Evolutionary conservation across 2,329 filamentous ascomycete species (phyloP).

Genomic region (Talaromyces atroroseus): DNA sequence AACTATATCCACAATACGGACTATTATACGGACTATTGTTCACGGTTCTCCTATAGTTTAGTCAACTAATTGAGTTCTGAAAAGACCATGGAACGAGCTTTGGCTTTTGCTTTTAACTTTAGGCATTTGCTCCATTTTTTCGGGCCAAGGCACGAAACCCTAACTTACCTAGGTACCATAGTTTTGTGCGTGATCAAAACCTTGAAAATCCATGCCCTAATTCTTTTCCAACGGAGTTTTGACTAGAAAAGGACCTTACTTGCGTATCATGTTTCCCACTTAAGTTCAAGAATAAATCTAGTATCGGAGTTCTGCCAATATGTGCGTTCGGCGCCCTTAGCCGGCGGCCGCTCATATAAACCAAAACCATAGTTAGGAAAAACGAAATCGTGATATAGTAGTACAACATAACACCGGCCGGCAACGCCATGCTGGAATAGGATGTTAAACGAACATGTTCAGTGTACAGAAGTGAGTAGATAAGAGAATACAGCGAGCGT

Average conservation of each 20-base stretch:
- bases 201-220: not conserved
- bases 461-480: not conserved
- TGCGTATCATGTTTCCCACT: not conserved
- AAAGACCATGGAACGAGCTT: not conserved
- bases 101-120: not conserved
- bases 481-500: not conserved
- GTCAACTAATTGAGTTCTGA: not conserved
- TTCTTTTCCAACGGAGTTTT: not conserved
- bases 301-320: not conserved
- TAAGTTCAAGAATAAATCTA: not conserved
- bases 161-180: not conserved
- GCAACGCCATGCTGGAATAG: constrained; percentile 13
- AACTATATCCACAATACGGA: no score
- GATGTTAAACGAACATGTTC: constrained; percentile 4
- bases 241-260: not conserved
- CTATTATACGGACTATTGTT: no score
- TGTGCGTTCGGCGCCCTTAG: not conserved
- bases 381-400: not conserved
- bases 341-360: not conserved
- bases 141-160: not conserved
- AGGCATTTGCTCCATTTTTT: not conserved
- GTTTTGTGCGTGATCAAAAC: no score
- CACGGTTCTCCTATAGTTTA: not conserved
- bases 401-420: constrained; percentile 4
- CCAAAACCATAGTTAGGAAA: not conserved